A percentile compares a stretch with the other conserved stretches of the same genome.
These are phyloP conservation scores for Blastobotrys petasosporus DNA, from an alignment of 1,139 yeast genomes.

Conservation along the genomic window DNA sequence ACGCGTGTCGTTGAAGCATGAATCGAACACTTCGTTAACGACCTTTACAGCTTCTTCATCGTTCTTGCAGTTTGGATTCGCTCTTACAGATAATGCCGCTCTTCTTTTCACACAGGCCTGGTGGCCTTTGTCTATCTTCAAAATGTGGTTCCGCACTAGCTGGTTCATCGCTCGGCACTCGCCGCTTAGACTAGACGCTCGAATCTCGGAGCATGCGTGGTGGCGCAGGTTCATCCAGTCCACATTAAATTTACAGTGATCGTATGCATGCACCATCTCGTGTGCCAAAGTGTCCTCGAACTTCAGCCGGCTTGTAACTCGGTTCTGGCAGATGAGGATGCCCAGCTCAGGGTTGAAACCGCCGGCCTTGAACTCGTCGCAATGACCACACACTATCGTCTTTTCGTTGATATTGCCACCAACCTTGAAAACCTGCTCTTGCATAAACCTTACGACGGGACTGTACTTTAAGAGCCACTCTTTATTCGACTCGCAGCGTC, in stretches of 20 bases:
- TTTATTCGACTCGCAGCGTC: slow-evolving; percentile 61
- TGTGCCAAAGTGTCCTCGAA: slow-evolving; percentile 88
- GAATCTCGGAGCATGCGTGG: slow-evolving; percentile 94
- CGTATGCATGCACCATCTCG: slow-evolving; percentile 91
- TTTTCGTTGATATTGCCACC: slow-evolving; percentile 47
- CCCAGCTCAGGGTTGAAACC: slow-evolving; percentile 93
- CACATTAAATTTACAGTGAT: slow-evolving; percentile 78
- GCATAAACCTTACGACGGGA: slow-evolving; percentile 85
- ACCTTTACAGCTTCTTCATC: slow-evolving; percentile 69
- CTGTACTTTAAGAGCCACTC: slow-evolving; percentile 69
- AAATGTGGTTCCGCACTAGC: slow-evolving; percentile 48
- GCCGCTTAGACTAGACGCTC: slow-evolving; percentile 91
- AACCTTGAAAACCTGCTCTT: slow-evolving; percentile 69
- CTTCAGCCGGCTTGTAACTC: slow-evolving; percentile 71
- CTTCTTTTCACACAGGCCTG: slow-evolving; percentile 87
- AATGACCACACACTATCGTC: slow-evolving; percentile 72
- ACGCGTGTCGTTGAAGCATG: slow-evolving; percentile 91
- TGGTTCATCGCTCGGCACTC: slow-evolving; percentile 92
- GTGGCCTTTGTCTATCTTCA: slow-evolving; percentile 68
- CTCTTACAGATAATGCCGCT: slow-evolving; percentile 76
- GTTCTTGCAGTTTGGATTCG: slow-evolving; percentile 75
- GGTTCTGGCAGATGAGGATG: slow-evolving; percentile 78
- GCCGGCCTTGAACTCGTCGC: slow-evolving; percentile 84
- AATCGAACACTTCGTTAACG: slow-evolving; percentile 84
- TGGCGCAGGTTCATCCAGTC: slow-evolving; percentile 80